phyloP scores from a whole-genome alignment of 352 stramenopile species.

The Globisporangium cederbergense region DNA sequence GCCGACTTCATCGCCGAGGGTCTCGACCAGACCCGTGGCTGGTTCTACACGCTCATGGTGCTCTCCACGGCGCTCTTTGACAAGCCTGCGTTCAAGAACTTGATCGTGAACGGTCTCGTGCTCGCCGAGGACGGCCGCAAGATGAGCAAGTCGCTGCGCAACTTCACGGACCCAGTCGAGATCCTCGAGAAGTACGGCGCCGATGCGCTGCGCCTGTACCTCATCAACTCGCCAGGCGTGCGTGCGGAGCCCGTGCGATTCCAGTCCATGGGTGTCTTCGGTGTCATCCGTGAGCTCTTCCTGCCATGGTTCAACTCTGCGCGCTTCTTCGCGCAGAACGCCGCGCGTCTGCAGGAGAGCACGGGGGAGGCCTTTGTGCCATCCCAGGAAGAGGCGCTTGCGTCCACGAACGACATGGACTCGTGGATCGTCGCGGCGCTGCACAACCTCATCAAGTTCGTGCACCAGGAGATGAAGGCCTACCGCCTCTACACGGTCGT shows the following conservation, averaged over 20 bases:
- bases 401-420: constrained; percentile 97
- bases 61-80: constrained; percentile 98
- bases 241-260: constrained; percentile 98
- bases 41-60: constrained; percentile 99
- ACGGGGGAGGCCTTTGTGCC: constrained; percentile 89
- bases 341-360: constrained; percentile 89
- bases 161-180: constrained; percentile 95
- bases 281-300: constrained; percentile 98
- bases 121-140: constrained; percentile 99
- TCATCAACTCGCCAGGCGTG: constrained; percentile 99
- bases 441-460: constrained; percentile 97
- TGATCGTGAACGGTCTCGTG: constrained; percentile 99
- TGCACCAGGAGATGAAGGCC: constrained; percentile 96
- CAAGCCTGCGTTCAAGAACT: constrained; percentile 99
- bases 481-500: constrained; percentile 99
- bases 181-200: constrained; percentile 97
- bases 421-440: constrained; percentile 98
- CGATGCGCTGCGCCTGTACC: constrained; percentile 98
- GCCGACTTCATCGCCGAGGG: constrained; percentile 99
- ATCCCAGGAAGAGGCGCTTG: constrained; percentile 74
- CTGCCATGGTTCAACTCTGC: constrained; percentile 99
- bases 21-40: constrained; percentile 99
- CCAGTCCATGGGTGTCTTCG: constrained; percentile 93
- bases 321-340: constrained; percentile 98
- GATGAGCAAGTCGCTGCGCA: constrained; percentile 99